phyloP scores from a whole-genome alignment of 768 basidiomycete genomes.

The Phlebiopsis gigantea region DNA sequence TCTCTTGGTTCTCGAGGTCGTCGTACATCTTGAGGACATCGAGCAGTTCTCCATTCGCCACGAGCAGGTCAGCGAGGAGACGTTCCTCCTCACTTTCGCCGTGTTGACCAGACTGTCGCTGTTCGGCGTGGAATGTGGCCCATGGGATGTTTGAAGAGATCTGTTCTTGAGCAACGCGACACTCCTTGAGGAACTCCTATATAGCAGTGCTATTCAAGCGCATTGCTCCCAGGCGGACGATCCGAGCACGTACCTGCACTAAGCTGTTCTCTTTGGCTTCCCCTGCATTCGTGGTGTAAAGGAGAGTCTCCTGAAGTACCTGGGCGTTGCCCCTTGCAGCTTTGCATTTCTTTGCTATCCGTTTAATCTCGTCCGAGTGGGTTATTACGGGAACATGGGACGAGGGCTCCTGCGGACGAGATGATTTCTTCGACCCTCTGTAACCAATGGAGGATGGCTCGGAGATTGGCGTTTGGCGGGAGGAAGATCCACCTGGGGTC shows the following conservation, averaged over 20 bases:
- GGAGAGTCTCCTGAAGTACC: conserved; percentile 65
- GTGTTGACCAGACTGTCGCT: too few relatives aligned
- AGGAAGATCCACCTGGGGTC: not conserved
- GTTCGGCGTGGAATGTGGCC: conserved; percentile 79
- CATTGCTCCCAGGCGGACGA: not conserved
- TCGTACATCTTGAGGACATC: conserved; percentile 70
- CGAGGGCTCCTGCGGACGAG: not conserved
- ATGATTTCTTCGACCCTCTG: not conserved
- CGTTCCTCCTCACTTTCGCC: conserved; percentile 59
- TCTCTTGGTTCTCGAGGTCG: conserved; percentile 59
- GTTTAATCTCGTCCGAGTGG: conserved; percentile 74
- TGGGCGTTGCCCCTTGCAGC: conserved; percentile 76
- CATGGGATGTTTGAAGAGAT: conserved; percentile 87
- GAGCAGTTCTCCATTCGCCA: conserved; percentile 63
- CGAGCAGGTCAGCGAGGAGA: conserved; percentile 65
- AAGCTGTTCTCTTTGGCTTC: conserved; percentile 43
- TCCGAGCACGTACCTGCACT: conserved; percentile 20
- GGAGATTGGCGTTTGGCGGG: not conserved
- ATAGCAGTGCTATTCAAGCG: not conserved
- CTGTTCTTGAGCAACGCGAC: conserved; percentile 74
- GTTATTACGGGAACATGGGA: conserved; percentile 39
- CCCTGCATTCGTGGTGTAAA: conserved; percentile 62
- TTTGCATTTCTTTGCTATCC: conserved; percentile 77
- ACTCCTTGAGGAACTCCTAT: conserved; percentile 80
- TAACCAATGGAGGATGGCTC: not conserved